phyloP scores from a whole-genome alignment of 768 basidiomycete genomes.

The Phlebiopsis gigantea region DNA sequence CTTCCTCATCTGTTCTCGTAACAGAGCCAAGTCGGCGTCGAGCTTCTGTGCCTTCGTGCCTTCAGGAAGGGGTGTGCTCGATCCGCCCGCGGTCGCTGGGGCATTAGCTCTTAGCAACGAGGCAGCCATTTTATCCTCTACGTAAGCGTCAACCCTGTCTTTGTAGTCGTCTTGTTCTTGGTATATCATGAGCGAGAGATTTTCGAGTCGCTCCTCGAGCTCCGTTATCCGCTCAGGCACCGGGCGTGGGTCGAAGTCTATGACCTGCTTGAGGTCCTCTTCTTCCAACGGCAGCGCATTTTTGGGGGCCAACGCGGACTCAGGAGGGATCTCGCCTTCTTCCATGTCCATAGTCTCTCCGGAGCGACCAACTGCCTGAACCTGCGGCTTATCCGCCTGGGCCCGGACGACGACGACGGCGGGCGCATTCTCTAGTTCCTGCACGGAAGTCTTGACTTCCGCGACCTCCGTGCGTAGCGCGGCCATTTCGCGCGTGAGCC shows the following conservation, averaged over 20 bases:
- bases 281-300: not conserved
- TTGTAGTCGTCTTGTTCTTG: conserved; percentile 2
- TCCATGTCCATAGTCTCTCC: not conserved
- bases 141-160: conserved; percentile 12
- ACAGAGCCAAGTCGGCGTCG: not conserved
- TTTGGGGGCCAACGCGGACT: too few species aligned
- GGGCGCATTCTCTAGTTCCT: not conserved
- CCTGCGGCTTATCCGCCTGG: not conserved
- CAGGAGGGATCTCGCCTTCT: not conserved
- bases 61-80: conserved; percentile 5
- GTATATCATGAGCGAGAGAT: conserved; percentile 1
- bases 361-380: not conserved
- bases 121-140: conserved; percentile 11
- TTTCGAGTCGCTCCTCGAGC: conserved; percentile 11
- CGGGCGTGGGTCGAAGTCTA: not conserved
- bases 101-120: conserved; percentile 3
- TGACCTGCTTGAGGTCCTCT: not conserved
- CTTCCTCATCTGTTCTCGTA: not conserved
- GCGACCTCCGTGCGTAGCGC: not conserved
- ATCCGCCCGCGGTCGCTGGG: conserved; percentile 4
- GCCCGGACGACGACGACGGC: not conserved
- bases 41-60: conserved; percentile 9
- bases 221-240: not conserved
- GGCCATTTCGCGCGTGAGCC: not conserved
- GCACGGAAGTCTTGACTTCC: not conserved